Percentiles rank a stretch among this genome's conserved stretches.
These are phyloP conservation scores for Grifola frondosa DNA, from an alignment of 1,284 basidiomycete species.

Conservation along the genomic window DNA sequence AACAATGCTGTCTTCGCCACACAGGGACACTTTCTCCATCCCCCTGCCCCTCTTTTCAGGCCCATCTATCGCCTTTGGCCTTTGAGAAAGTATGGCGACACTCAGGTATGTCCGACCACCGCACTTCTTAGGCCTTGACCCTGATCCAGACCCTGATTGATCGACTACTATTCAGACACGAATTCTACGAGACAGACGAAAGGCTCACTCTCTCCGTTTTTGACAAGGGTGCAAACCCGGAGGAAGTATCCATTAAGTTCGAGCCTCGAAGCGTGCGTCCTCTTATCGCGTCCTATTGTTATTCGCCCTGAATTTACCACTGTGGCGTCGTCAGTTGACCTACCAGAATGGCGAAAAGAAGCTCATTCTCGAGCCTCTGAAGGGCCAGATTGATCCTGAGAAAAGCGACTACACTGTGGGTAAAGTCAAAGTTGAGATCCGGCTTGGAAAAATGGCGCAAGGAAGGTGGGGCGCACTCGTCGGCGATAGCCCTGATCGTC, in stretches of 20 bases:
- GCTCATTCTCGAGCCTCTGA: constrained; percentile 72
- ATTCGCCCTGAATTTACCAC: not conserved
- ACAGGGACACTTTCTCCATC: not conserved
- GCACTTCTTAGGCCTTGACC: too few species aligned
- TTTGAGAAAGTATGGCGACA: constrained; percentile 9
- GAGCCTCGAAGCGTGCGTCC: constrained; percentile 58
- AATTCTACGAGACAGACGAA: constrained; percentile 86
- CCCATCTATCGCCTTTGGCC: not conserved
- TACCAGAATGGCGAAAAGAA: constrained; percentile 66
- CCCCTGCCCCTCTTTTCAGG: not conserved
- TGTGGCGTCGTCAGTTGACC: constrained; percentile 42
- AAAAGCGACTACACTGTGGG: constrained; percentile 68
- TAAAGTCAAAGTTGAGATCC: constrained; percentile 82
- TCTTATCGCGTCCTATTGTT: not conserved
- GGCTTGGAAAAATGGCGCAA: constrained; percentile 58
- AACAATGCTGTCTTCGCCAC: too few species aligned
- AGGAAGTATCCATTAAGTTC: constrained; percentile 61
- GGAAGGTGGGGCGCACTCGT: constrained; percentile 78
- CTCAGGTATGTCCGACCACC: constrained; percentile 7
- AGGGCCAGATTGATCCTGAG: constrained; percentile 73
- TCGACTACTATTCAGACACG: constrained; percentile 54
- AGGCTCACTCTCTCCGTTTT: constrained; percentile 75
- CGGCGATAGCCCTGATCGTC: constrained; percentile 74
- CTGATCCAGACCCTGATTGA: not conserved
- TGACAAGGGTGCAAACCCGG: constrained; percentile 73